Evolutionary conservation across 495 filamentous ascomycete genomes (phyloP).

Genomic region (Hypomontagnella submonticulosa): DNA sequence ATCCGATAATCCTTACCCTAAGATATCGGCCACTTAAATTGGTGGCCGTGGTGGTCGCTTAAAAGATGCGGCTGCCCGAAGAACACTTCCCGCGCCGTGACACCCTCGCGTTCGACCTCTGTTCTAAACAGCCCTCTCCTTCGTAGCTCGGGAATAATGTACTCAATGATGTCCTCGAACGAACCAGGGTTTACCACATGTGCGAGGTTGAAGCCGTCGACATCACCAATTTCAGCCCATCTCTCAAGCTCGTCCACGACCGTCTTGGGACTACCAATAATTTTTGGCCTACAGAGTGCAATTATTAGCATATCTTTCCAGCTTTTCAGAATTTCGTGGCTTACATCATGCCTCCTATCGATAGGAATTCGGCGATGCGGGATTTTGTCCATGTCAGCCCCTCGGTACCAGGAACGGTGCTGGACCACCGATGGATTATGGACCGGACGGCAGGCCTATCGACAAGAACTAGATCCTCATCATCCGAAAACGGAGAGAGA

Average conservation of each 20-base stretch:
- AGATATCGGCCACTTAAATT: slow-evolving; percentile 58
- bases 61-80: slow-evolving; percentile 59
- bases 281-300: slow-evolving; percentile 48
- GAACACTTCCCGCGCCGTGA: slow-evolving; percentile 63
- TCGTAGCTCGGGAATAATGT: slow-evolving; percentile 51
- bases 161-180: slow-evolving; percentile 50
- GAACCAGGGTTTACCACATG: slow-evolving; percentile 48
- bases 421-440: slow-evolving; percentile 48
- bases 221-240: slow-evolving; percentile 65
- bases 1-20: neutral
- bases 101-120: slow-evolving; percentile 58
- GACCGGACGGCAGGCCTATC: slow-evolving; percentile 66
- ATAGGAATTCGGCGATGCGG: slow-evolving; percentile 62
- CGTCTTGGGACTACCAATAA: slow-evolving; percentile 62
- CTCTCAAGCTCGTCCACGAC: slow-evolving; percentile 67
- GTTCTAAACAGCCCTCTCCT: slow-evolving; percentile 61
- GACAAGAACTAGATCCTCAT: slow-evolving; percentile 63
- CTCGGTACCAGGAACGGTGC: slow-evolving; percentile 50
- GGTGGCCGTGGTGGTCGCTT: slow-evolving; percentile 60
- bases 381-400: slow-evolving; percentile 64
- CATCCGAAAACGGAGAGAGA: slow-evolving; percentile 59
- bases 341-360: slow-evolving; percentile 60
- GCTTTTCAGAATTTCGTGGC: slow-evolving; percentile 6
- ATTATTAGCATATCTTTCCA: slow-evolving; percentile 5
- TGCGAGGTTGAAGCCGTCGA: slow-evolving; percentile 51